phyloP scores from a whole-genome alignment of 202 grass and related monocot species.

The Musa balbisiana region DNA sequence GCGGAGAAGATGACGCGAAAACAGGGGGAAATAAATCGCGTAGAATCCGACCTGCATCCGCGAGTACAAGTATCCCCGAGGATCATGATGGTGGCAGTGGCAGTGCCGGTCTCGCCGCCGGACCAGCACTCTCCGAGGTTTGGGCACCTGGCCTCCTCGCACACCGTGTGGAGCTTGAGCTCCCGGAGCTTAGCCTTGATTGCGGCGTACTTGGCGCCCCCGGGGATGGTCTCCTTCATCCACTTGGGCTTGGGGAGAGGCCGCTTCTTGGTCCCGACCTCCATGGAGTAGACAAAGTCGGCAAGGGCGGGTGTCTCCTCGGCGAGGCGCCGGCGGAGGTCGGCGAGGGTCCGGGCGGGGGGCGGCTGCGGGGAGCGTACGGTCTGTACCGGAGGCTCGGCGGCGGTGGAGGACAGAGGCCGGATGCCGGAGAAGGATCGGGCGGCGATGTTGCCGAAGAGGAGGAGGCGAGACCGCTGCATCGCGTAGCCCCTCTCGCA shows the following conservation, averaged over 20 bases:
- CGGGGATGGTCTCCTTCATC: conserved; percentile 93
- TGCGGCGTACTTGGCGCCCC: conserved; percentile 82
- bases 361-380: conserved; percentile 22
- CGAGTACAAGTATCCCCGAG: conserved; percentile 95
- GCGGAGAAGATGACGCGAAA: neutral
- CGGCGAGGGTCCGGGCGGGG: conserved; percentile 38
- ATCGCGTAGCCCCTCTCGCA: conserved; percentile 15
- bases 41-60: conserved; percentile 57
- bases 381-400: conserved; percentile 42
- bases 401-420: conserved; percentile 39
- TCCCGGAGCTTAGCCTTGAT: conserved; percentile 98
- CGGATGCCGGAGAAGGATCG: conserved; percentile 21
- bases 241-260: conserved; percentile 85
- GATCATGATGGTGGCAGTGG: conserved; percentile 97
- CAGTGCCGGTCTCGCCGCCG: conserved; percentile 80
- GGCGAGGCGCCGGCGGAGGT: conserved; percentile 54
- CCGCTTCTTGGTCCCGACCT: conserved; percentile 71
- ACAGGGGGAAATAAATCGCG: neutral
- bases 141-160: conserved; percentile 89
- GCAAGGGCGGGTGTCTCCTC: conserved; percentile 48
- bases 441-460: conserved; percentile 7
- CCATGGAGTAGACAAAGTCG: conserved; percentile 82
- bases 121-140: conserved; percentile 95
- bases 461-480: conserved; percentile 22
- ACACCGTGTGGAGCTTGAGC: conserved; percentile 90